Base-by-base conservation (phyloP, 2,329 filamentous ascomycete genomes). In the Penicillium vulpinum region DNA sequence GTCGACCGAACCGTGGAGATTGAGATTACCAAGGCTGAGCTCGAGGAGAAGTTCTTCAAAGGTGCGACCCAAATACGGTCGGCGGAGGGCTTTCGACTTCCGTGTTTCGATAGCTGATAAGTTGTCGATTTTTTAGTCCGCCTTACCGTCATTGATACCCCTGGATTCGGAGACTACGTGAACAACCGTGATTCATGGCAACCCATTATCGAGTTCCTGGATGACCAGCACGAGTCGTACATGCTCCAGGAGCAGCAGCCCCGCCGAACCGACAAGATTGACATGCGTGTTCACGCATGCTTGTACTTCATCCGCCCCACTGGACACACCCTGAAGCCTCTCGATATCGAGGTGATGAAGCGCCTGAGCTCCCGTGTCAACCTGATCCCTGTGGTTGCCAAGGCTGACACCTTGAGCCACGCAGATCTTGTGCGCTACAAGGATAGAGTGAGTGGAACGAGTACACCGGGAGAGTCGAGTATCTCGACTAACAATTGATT, bases 31-130 rank as follows among this genome's bases (percentile, higher is more conserved):
- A 99, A 99, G 86, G 94, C 94, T 58, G 94, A 99, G 83, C 83
- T 99, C 63, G 94, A 99, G 82, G 94, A 99, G 88, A 99, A 99
- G 84, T 99, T 99, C 85, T 99, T 99, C 89, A 99, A 99, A 86
- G 93, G 93, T 97, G 82, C 56, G 60, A 48, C 45, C 29, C 29
- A 36, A 5, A 54, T 48, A 11, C 15, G 13, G 29, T 26, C 13
- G 28, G 39, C 24, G 24, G n/a, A 31, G 21, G 16, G 26, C 18
- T 26, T 40, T 43, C 40, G 43, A 45, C 21, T 44, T 35, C 33
- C 36, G n/a, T 22, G 39, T 55, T 45, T 38, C 18, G 9, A 18
- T 33, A 49, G 51, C 59, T 56, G 56, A 59, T 40, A 21, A 15
- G 29, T 24, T 68, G 45, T 39, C 33, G 69, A 51, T 39, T 57